Base-by-base conservation (phyloP, 768 basidiomycete species). In the Tulasnella sp. region DNA sequence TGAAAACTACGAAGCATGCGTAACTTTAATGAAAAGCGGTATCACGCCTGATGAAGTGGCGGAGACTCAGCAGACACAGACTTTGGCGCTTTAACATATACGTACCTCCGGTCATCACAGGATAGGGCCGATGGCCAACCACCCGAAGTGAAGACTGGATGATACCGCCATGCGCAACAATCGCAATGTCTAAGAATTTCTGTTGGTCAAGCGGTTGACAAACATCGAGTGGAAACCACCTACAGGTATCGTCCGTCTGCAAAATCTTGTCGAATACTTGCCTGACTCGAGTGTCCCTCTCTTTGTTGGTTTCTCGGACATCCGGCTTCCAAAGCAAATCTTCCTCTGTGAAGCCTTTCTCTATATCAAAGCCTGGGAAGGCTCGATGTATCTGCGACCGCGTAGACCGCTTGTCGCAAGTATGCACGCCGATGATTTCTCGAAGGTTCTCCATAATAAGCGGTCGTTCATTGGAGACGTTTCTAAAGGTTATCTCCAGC, bases 401-500 rank as follows among this genome's bases (percentile, higher is more conserved):
- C 2, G 87, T 86, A 27, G 87, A 86, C 19, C 93, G 89, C 81
- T 89, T 88, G 84, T 94, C 93, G 82, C 92, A 93, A 0, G 92
- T 93, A 80, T 93, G 92, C 0, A 89, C 87, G 0, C 92, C 90
- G 80, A 89, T 89, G 80, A 87, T 87, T 84, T 94, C 93, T 40
- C 93, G 89, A 73, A 90, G 88, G 80, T 91, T 88, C 88, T 93
- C 93, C 18, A 92, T 81, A 34, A 93, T 86, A 6, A 87, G 83
- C 0, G 88, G 84, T n/a, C 79, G 80, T 4, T 82, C 82, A 52
- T 84, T 81, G 3, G 82, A 79, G 34, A 87, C 74, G 5, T 85
- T 86, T 0, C 84, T 85, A 81, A 93, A 92, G 4, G 89, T 89
- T 75, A 89, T 86, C 71, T 87, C 84, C 76, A 88, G 86, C 0